phyloP scores from a whole-genome alignment of 2,329 filamentous ascomycete genomes.

The Curvularia sp. region DNA sequence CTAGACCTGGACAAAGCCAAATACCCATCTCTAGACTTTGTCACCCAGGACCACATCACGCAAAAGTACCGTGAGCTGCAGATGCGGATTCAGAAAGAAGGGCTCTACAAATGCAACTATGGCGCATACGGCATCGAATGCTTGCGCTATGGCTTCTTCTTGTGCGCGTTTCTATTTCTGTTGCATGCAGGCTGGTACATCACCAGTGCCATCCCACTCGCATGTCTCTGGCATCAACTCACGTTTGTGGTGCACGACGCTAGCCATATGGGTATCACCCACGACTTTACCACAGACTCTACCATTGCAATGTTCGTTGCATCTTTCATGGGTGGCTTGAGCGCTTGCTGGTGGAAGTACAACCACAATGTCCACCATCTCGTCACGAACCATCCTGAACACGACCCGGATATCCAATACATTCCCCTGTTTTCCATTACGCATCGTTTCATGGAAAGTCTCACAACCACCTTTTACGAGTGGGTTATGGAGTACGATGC shows the following conservation, averaged over 20 bases:
- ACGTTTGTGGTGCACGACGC: conserved; percentile 95
- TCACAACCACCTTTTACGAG: conserved; percentile 72
- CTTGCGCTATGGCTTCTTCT: conserved; percentile 74
- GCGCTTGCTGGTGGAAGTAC: conserved; percentile 95
- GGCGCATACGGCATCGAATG: conserved; percentile 77
- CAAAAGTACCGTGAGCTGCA: conserved; percentile 82
- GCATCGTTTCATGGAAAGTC: conserved; percentile 68
- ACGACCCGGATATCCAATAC: conserved; percentile 91
- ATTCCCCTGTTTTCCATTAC: conserved; percentile 73
- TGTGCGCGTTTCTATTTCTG: conserved; percentile 64
- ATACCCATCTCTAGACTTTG: conserved; percentile 78
- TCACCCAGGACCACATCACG: conserved; percentile 77
- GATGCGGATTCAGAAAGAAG: conserved; percentile 73
- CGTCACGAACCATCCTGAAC: conserved; percentile 92
- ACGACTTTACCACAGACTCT: conserved; percentile 82
- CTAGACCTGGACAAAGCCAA: conserved; percentile 77
- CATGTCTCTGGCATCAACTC: conserved; percentile 90
- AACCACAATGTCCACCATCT: conserved; percentile 98
- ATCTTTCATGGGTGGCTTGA: conserved; percentile 87
- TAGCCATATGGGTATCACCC: conserved; percentile 96
- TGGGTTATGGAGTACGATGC: conserved; percentile 69
- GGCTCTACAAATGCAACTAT: conserved; percentile 86
- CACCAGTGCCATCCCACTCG: conserved; percentile 77
- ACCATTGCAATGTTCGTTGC: conserved; percentile 89
- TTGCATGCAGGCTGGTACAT: conserved; percentile 55